Conservation (phyloP, 2,329 filamentous ascomycete genomes). For the Aspergillus pseudoterreus region DNA sequence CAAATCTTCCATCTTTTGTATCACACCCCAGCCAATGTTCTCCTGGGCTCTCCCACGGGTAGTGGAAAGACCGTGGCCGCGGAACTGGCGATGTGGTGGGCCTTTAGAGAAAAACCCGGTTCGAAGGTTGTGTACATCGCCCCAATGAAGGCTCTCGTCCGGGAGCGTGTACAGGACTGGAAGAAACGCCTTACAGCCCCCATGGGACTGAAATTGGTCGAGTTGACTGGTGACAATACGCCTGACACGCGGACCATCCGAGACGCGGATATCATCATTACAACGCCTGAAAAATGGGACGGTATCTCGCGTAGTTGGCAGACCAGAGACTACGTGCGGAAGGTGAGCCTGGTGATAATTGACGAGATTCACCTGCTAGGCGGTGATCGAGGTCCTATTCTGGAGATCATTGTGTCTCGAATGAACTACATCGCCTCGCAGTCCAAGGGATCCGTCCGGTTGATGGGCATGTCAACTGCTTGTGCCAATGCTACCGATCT, state of each 20-base stretch:
- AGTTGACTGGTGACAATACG: slow-evolving; percentile 96
- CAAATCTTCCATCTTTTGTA: slow-evolving; percentile 98
- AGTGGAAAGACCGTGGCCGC: slow-evolving; percentile 97
- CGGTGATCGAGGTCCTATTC: slow-evolving; percentile 91
- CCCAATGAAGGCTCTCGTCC: slow-evolving; percentile 97
- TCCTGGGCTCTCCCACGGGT: slow-evolving; percentile 91
- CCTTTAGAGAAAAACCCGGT: slow-evolving; percentile 87
- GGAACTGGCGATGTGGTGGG: slow-evolving; percentile 99
- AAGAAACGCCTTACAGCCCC: slow-evolving; percentile 72
- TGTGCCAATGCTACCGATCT: slow-evolving; percentile 94
- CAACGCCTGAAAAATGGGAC: slow-evolving; percentile 99
- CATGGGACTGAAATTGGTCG: slow-evolving; percentile 85
- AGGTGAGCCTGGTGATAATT: slow-evolving; percentile 95
- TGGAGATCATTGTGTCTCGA: slow-evolving; percentile 87
- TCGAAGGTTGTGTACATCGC: slow-evolving; percentile 99
- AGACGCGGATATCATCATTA: slow-evolving; percentile 96
- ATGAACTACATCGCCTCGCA: slow-evolving; percentile 99
- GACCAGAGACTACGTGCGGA: slow-evolving; percentile 89
- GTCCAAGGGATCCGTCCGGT: slow-evolving; percentile 79
- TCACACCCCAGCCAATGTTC: slow-evolving; percentile 84
- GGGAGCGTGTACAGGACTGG: slow-evolving; percentile 96
- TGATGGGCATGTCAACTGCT: slow-evolving; percentile 98
- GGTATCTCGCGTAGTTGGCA: slow-evolving; percentile 99
- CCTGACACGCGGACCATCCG: slow-evolving; percentile 94
- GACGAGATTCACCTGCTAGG: slow-evolving; percentile 98